Evolutionary conservation across 768 basidiomycete genomes (phyloP), one percentile per base, ranked within the genome.

Genomic region (Suillus weaverae): DNA sequence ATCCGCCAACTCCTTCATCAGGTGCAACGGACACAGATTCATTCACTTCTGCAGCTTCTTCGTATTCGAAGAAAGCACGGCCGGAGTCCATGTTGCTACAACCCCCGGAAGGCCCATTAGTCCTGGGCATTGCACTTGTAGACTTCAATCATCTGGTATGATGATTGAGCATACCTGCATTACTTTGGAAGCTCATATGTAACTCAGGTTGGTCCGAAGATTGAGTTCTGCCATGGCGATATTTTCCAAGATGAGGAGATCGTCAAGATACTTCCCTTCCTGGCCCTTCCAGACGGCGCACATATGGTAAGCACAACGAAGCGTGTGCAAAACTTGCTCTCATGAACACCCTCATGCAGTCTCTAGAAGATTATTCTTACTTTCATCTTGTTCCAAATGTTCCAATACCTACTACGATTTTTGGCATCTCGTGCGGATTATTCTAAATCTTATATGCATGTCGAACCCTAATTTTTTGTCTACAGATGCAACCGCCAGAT

Each of bases 201-300:
- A 43, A 59, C 6, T 51, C 75, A 96, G 89, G 89, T 98, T 56
- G 97, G 97, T 1, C 97, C 97, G 22, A 89, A 86, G 56, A 91
- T 99, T 62, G 95, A 99, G 70, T 91, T 92, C 66, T 86, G 85
- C 20, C 81, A 86, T 70, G 92, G 92, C 4, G 87, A 88, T 3
- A 84, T 97, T 36, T 89, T 92, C 67, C 84, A 92, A 41, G 89
- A 99, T 72, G 92, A 94, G 66, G 93, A 96, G 73, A 82, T 98
- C 35, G 80, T 82, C 39, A 91, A 89, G 74, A 88, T 94, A 39
- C 81, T 99, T 36, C 97, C 97, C 0, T 99, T 99, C 79, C 84
- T 99, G 14, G 97, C 97, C 0, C 83, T 99, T 33, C 97, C 97
- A 2, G 97, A 99, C 71, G 97, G 97, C 20, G 97, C 97, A 11